These are phyloP conservation scores for Gliomastix tumulicola DNA, from an alignment of 2,329 filamentous ascomycete genomes.

Conservation along the genomic window DNA sequence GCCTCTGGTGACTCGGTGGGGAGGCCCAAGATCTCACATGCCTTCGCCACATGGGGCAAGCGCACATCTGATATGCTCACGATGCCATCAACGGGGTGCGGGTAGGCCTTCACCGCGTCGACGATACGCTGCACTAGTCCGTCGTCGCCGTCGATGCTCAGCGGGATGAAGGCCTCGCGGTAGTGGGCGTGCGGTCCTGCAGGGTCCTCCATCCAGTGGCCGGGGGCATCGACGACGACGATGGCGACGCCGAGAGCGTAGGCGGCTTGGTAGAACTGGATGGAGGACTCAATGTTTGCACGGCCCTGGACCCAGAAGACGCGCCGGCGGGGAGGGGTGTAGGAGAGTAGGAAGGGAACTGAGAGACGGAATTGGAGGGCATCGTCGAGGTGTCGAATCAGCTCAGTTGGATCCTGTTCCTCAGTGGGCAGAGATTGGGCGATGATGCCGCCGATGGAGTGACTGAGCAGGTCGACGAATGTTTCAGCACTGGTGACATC, in stretches of 20 bases:
- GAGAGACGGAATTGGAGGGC: too few species aligned
- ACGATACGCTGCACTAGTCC: conserved; percentile 18
- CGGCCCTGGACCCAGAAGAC: conserved; percentile 7
- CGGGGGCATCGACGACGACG: conserved; percentile 24
- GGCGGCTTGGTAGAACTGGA: conserved; percentile 12
- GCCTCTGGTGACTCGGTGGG: conserved; percentile 18
- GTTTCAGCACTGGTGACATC: too few species aligned
- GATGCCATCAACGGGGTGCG: conserved; percentile 23
- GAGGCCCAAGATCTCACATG: conserved; percentile 19
- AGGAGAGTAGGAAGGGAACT: too few species aligned
- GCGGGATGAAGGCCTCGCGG: conserved; percentile 21
- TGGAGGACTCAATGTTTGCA: conserved; percentile 4
- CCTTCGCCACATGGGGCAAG: conserved; percentile 17
- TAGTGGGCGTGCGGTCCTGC: conserved; percentile 10
- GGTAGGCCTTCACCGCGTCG: conserved; percentile 14
- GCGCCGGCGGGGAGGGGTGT: conserved; percentile 1
- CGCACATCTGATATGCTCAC: conserved; percentile 23
- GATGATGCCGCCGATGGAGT: too few species aligned
- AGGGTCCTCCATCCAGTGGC: conserved; percentile 27
- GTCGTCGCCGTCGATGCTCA: conserved; percentile 16
- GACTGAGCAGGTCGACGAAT: too few species aligned
- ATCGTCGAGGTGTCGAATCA: too few species aligned
- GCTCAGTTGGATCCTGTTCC: too few species aligned
- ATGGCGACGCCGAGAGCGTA: conserved; percentile 24
- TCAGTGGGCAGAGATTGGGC: too few species aligned